Percentiles rank a stretch among this genome's conserved stretches.
Evolutionary conservation across 176 grass and related monocot genomes (phyloP).

Genomic region (Guadua angustifolia): DNA sequence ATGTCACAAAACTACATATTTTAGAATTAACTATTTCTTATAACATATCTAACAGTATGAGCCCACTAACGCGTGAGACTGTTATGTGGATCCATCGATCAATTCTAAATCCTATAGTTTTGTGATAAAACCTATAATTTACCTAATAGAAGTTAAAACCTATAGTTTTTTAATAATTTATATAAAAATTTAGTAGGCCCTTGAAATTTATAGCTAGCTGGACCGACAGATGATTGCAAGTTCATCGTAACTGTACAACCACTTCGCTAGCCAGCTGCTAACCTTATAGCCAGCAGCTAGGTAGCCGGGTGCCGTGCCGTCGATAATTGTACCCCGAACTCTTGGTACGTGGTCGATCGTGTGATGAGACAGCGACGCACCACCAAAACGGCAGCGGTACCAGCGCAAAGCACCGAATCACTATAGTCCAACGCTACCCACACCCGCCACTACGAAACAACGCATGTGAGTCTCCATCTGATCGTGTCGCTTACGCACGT

Average conservation of each 20-base stretch:
- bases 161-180: no score
- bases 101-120: no score
- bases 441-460: neutral
- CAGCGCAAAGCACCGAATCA: neutral
- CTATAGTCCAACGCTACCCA: neutral
- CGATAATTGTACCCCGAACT: neutral
- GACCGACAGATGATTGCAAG: neutral
- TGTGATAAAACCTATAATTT: no score
- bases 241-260: neutral
- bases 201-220: no score
- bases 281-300: neutral
- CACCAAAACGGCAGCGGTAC: neutral
- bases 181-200: no score
- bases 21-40: no score
- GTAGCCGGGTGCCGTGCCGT: neutral
- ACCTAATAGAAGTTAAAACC: no score
- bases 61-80: no score
- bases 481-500: neutral
- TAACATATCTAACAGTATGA: no score
- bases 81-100: no score
- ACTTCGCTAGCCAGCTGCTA: neutral
- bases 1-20: no score
- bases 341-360: neutral
- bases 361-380: constrained; percentile 2
- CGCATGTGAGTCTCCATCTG: neutral